A percentile compares a stretch with the other conserved stretches of the same genome.
Evolutionary conservation across 192 early-diverging fungal genomes (phyloP).

Genomic region (Funneliformis mosseae): DNA sequence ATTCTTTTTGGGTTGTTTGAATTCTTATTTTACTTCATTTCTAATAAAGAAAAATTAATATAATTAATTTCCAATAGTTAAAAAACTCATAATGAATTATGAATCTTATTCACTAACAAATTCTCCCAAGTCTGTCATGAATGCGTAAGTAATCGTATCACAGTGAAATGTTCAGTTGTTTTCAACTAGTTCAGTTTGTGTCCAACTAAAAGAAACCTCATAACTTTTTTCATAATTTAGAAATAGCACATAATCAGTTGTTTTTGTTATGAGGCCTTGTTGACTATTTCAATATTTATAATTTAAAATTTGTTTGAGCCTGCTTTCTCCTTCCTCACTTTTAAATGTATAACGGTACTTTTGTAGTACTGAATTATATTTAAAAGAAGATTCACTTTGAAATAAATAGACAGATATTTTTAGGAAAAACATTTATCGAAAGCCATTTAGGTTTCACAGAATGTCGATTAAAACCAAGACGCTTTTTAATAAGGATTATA

Average conservation of each 20-base stretch:
- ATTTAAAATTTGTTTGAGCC: not conserved
- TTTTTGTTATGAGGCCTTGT: not conserved
- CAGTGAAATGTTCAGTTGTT: not conserved
- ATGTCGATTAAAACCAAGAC: not conserved
- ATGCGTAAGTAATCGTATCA: not conserved
- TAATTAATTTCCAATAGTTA: too few relatives aligned
- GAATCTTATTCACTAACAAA: not conserved
- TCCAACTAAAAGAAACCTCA: not conserved
- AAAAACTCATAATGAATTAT: not conserved
- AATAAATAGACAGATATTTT: slow-evolving; percentile 1
- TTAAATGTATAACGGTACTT: not conserved
- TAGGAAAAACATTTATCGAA: not conserved
- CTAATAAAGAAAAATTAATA: not conserved
- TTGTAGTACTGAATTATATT: not conserved
- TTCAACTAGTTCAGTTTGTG: not conserved
- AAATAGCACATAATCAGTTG: not conserved
- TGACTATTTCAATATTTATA: not conserved
- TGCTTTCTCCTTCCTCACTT: not conserved
- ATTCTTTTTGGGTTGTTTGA: not conserved
- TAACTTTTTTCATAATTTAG: not conserved
- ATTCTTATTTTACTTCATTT: not conserved
- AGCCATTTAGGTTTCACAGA: not conserved
- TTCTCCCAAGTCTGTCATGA: not conserved
- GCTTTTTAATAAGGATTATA: not conserved
- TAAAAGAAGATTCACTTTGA: not conserved